A percentile compares a stretch with the other conserved stretches of the same genome.
These are phyloP conservation scores for Dysphania ambrosioides DNA, from an alignment of 148 eudicot species.

Conservation along the genomic window DNA sequence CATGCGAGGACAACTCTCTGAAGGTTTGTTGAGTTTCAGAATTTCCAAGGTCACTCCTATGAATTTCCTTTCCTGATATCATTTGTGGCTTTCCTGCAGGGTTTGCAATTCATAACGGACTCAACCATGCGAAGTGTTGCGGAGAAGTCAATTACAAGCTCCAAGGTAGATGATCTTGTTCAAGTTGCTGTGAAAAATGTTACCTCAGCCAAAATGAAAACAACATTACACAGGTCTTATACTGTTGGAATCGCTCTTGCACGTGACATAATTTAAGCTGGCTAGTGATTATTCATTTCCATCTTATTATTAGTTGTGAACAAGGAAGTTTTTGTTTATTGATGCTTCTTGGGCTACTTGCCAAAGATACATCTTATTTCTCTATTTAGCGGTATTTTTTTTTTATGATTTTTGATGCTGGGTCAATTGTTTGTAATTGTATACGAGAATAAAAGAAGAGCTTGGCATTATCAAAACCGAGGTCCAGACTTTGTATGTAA, in stretches of 20 bases:
- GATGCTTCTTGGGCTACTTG: constrained; percentile 14
- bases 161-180: constrained; percentile 28
- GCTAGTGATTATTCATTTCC: constrained; percentile 20
- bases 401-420: neutral
- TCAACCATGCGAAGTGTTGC: constrained; percentile 30
- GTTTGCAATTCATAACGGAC: constrained; percentile 67
- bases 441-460: constrained; percentile 7
- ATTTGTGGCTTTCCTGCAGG: constrained; percentile 40
- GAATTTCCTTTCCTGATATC: constrained; percentile 17
- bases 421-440: constrained; percentile 8
- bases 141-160: constrained; percentile 34
- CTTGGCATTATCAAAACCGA: neutral
- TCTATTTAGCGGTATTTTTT: constrained; percentile 7
- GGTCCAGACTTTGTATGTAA: neutral
- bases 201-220: constrained; percentile 41
- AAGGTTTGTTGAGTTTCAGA: constrained; percentile 44
- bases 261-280: constrained; percentile 35
- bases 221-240: constrained; percentile 65
- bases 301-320: neutral
- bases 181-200: constrained; percentile 32
- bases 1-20: constrained; percentile 44
- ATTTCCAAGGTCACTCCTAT: neutral
- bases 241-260: constrained; percentile 68
- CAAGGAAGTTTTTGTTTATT: constrained; percentile 10
- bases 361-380: neutral